Percentiles rank a stretch among this genome's conserved stretches.
Evolutionary conservation across 495 filamentous ascomycete species (phyloP).

Genomic region (Emericellopsis terricola): DNA sequence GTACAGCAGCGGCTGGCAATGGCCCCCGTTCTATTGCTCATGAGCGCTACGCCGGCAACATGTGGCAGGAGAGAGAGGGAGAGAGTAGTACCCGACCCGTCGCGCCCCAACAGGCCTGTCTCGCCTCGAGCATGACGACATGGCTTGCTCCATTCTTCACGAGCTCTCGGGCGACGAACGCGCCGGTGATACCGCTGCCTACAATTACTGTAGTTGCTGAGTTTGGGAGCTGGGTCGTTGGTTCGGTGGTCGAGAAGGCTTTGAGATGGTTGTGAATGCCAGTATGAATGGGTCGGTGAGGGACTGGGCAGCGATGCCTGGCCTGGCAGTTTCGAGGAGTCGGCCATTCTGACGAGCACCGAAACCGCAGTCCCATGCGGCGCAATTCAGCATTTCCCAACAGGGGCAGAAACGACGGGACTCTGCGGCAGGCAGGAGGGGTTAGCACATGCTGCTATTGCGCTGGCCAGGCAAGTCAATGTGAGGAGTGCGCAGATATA

Average conservation of each 20-base stretch:
- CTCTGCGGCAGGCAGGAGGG: background rate
- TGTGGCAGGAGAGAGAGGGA: no score
- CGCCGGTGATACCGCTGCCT: slow-evolving; percentile 55
- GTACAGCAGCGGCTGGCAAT: slow-evolving; percentile 50
- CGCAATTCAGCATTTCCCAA: no score
- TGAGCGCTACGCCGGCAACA: background rate
- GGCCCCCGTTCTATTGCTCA: slow-evolving; percentile 45
- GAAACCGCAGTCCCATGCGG: no score
- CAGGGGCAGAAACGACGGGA: background rate
- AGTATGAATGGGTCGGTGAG: slow-evolving; percentile 51
- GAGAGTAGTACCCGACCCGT: slow-evolving; percentile 60
- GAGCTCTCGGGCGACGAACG: slow-evolving; percentile 46
- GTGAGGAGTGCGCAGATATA: no score
- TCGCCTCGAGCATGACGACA: slow-evolving; percentile 61
- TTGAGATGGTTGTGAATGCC: slow-evolving; percentile 42
- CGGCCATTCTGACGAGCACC: no score
- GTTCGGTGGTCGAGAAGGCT: slow-evolving; percentile 40
- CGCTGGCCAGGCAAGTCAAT: no score
- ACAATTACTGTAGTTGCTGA: slow-evolving; percentile 50
- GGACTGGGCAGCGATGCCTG: slow-evolving; percentile 29
- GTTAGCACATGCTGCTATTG: no score
- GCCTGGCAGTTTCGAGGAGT: no score
- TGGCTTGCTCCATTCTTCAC: slow-evolving; percentile 16
- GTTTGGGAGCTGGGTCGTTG: slow-evolving; percentile 38
- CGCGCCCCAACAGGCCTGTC: slow-evolving; percentile 63